Evolutionary conservation across 2,329 filamentous ascomycete species (phyloP), one percentile per base, ranked within the genome.

Genomic region (Ceratocystis diversiconidia): DNA sequence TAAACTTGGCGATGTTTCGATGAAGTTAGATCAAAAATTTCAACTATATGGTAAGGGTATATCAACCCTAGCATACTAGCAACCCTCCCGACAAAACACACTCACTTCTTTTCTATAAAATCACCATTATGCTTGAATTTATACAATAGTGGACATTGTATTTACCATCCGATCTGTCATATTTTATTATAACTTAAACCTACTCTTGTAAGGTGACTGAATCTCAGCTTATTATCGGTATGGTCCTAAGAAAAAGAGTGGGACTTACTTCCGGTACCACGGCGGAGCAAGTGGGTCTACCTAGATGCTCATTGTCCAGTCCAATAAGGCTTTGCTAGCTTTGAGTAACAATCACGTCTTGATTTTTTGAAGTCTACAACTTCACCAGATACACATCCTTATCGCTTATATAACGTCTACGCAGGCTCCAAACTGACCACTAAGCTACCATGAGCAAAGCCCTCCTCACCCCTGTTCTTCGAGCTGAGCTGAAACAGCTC

Each of bases 391-490:
- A 19, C 48, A 50, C 19, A 48, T 19, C 6, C 8, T 48, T 48
- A 22, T 48, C n/a, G n/a, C 12, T n/a, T 15, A 3, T 22, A 6
- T 25, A 25, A 28, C 3, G 1, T 6, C 8, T 25, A 15, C 7
- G 10, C 48, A 52, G 10, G 10, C 22, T 52, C 19, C 2, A 28
- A 52, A 12, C 5, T 25, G 12, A 52, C 12, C 19, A 8, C 25
- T 5, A 52, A 8, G 19, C 19, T 12, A 43, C 32, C 4, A 52
- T 59, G 50, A 43, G 52, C 36, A 64, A 60, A 22, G 17, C 19
- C 19, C 65, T 65, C 36, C 50, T 67, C 15, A 52, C 55, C 8
- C 30, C 57, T 8, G 17, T 64, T 19, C n/a, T 64, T 12, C 32
- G 43, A 17, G 25, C 19, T 15, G 50, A 65, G 44, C 46, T 66